Evolutionary conservation across 257 asterid species (phyloP).

Genomic region (Vinca minor): DNA sequence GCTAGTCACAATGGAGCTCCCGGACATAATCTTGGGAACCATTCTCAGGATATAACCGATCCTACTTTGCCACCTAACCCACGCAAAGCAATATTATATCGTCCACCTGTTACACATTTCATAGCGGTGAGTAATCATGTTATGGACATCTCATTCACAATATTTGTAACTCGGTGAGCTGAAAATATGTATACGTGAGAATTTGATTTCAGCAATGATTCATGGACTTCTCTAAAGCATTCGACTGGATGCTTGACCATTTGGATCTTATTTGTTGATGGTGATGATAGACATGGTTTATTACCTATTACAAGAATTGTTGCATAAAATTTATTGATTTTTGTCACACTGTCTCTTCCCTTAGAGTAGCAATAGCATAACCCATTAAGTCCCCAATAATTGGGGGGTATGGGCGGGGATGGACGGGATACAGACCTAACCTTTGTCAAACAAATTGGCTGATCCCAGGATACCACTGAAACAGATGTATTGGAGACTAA

Average conservation of each 20-base stretch:
- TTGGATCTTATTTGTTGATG: background rate
- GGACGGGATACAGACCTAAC: too few species aligned
- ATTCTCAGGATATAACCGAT: slow-evolving; percentile 73
- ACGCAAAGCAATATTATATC: slow-evolving; percentile 79
- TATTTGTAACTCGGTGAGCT: background rate
- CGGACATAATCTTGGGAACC: slow-evolving; percentile 58
- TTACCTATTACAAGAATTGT: background rate
- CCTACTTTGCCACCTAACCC: slow-evolving; percentile 90
- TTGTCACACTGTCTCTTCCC: background rate
- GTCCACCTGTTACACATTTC: slow-evolving; percentile 79
- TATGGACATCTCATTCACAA: background rate
- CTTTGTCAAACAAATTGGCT: too few species aligned
- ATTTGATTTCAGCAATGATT: background rate
- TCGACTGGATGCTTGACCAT: background rate
- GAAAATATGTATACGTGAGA: background rate
- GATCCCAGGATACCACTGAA: too few species aligned
- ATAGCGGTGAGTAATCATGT: slow-evolving; percentile 63
- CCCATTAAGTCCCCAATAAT: too few species aligned
- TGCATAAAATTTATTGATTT: background rate
- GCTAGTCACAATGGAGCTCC: slow-evolving; percentile 71
- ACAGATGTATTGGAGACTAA: too few species aligned
- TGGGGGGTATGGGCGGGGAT: too few species aligned
- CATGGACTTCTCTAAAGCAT: background rate
- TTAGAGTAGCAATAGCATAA: background rate
- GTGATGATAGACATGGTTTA: background rate